These are phyloP conservation scores for Pyrus betulifolia DNA, from an alignment of 306 rosid genomes.

Conservation along the genomic window DNA sequence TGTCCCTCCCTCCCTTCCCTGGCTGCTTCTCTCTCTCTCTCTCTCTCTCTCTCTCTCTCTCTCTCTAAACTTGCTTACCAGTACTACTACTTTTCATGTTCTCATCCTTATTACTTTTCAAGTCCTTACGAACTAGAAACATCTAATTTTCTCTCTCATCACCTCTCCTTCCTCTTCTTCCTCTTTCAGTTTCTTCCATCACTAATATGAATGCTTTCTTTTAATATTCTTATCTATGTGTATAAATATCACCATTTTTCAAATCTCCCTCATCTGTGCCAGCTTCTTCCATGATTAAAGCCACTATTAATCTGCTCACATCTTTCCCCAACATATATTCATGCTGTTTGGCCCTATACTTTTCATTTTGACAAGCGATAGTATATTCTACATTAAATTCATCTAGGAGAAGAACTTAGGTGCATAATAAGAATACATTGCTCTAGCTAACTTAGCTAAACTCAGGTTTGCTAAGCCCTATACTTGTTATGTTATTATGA, in stretches of 20 bases:
- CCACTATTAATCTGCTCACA: background rate
- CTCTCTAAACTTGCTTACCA: background rate
- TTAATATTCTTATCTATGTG: background rate
- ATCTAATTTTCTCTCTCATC: background rate
- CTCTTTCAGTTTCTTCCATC: background rate
- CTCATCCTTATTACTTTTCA: slow-evolving; percentile 1
- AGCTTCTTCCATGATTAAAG: background rate
- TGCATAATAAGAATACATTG: too few relatives aligned
- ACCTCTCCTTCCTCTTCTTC: background rate
- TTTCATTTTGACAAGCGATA: too few relatives aligned
- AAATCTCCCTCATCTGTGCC: background rate
- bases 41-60: background rate
- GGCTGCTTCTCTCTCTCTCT: slow-evolving; percentile 27
- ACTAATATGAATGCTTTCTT: background rate
- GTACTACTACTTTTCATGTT: slow-evolving; percentile 43
- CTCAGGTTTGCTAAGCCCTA: too few relatives aligned
- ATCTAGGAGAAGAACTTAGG: too few relatives aligned
- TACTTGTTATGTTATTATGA: too few relatives aligned
- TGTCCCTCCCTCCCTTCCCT: background rate
- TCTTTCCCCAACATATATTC: background rate
- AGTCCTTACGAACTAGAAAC: background rate
- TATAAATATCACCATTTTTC: background rate
- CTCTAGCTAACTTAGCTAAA: too few relatives aligned
- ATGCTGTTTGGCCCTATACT: too few relatives aligned
- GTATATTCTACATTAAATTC: too few relatives aligned